These are phyloP conservation scores for Entophlyctis luteolus DNA, from an alignment of 192 early-diverging fungal genomes.

Conservation along the genomic window DNA sequence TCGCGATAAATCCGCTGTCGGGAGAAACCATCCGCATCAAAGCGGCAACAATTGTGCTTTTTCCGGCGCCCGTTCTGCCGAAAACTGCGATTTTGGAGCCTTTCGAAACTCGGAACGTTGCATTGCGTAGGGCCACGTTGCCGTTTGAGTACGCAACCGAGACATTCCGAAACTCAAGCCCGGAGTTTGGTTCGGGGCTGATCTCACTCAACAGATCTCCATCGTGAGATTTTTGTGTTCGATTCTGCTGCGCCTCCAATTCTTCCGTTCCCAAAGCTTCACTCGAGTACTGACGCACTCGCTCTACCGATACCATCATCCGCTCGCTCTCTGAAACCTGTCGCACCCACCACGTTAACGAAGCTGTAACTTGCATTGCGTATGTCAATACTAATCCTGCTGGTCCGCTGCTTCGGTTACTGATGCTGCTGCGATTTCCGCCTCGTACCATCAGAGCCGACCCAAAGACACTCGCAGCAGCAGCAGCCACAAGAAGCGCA, in stretches of 20 bases:
- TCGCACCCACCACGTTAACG: conserved; percentile 70
- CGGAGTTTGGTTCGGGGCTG: too few relatives aligned
- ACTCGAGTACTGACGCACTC: conserved; percentile 45
- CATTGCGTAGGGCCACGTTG: conserved; percentile 43
- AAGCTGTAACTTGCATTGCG: conserved; percentile 69
- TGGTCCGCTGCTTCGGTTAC: conserved; percentile 44
- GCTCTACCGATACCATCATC: conserved; percentile 52
- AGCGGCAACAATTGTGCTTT: conserved; percentile 51
- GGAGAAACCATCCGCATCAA: conserved; percentile 70
- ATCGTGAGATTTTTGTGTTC: too few relatives aligned
- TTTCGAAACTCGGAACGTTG: conserved; percentile 57
- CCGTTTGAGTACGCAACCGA: conserved; percentile 42
- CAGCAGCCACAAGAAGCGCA: conserved; percentile 47
- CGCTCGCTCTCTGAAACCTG: conserved; percentile 60
- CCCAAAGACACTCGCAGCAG: conserved; percentile 48
- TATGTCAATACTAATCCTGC: conserved; percentile 44
- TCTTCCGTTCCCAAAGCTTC: background rate
- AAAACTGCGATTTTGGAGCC: conserved; percentile 73
- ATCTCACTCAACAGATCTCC: too few relatives aligned
- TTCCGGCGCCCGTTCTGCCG: conserved; percentile 78
- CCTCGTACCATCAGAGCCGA: conserved; percentile 30
- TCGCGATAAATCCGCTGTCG: conserved; percentile 46
- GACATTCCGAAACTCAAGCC: conserved; percentile 53
- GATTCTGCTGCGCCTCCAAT: background rate
- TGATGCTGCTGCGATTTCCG: conserved; percentile 32